Conservation (phyloP, 768 basidiomycete genomes). For the Termitomyces sp. region DNA sequence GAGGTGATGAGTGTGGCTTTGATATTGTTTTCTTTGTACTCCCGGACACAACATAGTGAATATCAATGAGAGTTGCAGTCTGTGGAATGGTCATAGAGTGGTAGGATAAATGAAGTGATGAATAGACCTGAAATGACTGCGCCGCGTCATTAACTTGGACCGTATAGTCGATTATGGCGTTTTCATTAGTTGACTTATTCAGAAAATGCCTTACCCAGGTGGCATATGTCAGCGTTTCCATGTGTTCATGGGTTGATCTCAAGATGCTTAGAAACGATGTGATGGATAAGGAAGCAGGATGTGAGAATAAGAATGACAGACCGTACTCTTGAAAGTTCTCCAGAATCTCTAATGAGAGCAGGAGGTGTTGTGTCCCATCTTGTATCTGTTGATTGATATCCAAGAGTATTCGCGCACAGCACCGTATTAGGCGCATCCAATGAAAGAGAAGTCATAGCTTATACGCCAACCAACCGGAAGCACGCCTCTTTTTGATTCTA, state of each 20-base stretch:
- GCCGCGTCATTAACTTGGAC: constrained; percentile 40
- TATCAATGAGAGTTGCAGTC: constrained; percentile 45
- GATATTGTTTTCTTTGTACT: not conserved
- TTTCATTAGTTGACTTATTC: constrained; percentile 38
- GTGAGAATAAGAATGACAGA: not conserved
- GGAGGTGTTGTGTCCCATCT: constrained; percentile 41
- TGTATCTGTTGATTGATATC: constrained; percentile 45
- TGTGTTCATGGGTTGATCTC: constrained; percentile 34
- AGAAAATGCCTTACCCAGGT: constrained; percentile 41
- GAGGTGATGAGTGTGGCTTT: constrained; percentile 3
- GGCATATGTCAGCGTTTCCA: constrained; percentile 33
- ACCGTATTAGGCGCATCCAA: constrained; percentile 25
- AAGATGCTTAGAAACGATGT: constrained; percentile 29
- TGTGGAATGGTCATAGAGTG: constrained; percentile 12
- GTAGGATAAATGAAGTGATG: not conserved
- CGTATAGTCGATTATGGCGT: constrained; percentile 31
- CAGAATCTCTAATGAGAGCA: constrained; percentile 34
- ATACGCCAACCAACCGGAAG: constrained; percentile 19
- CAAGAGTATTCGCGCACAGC: constrained; percentile 38
- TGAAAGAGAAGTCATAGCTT: not conserved
- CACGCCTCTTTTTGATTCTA: constrained; percentile 38
- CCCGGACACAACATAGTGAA: constrained; percentile 36
- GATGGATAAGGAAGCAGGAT: not conserved
- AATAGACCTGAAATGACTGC: constrained; percentile 41
- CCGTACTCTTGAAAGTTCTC: constrained; percentile 37